These are phyloP conservation scores for Ophiosphaerella herpotricha DNA, from an alignment of 2,329 filamentous ascomycete species.

Conservation along the genomic window DNA sequence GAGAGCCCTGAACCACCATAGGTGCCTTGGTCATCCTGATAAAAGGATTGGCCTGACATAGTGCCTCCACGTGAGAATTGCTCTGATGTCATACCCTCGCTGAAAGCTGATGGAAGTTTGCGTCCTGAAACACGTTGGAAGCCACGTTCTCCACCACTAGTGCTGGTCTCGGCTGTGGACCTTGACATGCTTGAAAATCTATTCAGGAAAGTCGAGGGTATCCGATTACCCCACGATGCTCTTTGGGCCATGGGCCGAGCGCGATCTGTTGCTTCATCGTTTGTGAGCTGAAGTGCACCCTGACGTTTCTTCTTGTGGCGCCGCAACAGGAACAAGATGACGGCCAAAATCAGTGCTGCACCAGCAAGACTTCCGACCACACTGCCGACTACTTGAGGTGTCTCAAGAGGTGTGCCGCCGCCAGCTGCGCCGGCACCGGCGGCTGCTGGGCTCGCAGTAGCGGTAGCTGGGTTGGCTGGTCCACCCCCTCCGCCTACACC, in stretches of 20 bases:
- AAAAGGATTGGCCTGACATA: conserved; percentile 49
- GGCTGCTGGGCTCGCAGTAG: conserved; percentile 16
- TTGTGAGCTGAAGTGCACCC: conserved; percentile 37
- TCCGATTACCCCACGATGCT: conserved; percentile 45
- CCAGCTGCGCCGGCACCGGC: conserved; percentile 8
- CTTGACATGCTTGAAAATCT: conserved; percentile 46
- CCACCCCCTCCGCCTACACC: conserved; percentile 16
- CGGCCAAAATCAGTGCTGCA: conserved; percentile 55
- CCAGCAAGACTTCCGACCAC: conserved; percentile 67
- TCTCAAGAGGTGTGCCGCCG: conserved; percentile 45
- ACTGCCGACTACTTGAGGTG: conserved; percentile 63
- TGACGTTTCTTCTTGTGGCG: conserved; percentile 53
- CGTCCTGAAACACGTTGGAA: conserved; percentile 55
- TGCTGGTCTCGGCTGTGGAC: conserved; percentile 43
- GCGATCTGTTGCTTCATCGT: conserved; percentile 28
- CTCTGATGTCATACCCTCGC: conserved; percentile 52
- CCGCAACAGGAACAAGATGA: conserved; percentile 58
- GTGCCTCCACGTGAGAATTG: conserved; percentile 39
- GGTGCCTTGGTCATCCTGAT: conserved; percentile 51
- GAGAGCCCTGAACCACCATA: conserved; percentile 40
- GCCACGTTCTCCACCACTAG: conserved; percentile 47
- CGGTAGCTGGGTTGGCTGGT: conserved; percentile 20
- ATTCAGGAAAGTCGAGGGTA: conserved; percentile 46
- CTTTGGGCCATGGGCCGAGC: conserved; percentile 45
- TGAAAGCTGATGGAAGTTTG: conserved; percentile 55